Evolutionary conservation across 148 eudicot genomes (phyloP).

Genomic region (Camellia lanceoleosa): DNA sequence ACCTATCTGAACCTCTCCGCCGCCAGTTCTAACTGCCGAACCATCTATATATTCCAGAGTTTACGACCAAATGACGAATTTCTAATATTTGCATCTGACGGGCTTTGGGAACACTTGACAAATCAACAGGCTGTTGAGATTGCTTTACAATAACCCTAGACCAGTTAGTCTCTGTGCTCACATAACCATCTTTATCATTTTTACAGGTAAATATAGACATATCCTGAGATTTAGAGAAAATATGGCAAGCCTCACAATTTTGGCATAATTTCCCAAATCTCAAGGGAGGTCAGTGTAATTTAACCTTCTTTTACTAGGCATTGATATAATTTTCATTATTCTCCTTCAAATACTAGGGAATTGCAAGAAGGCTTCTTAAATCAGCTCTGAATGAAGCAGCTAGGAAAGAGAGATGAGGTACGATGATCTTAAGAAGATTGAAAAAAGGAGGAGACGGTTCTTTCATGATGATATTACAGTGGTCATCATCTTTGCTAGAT

Average conservation of each 20-base stretch:
- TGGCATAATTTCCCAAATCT: too few species aligned
- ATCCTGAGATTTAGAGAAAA: too few species aligned
- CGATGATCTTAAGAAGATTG: constrained; percentile 36
- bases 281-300: too few species aligned
- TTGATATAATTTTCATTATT: background rate
- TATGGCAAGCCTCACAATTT: too few species aligned
- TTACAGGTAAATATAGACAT: background rate
- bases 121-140: constrained; percentile 62
- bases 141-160: constrained; percentile 40
- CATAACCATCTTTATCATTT: background rate
- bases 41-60: constrained; percentile 49
- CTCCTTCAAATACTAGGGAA: constrained; percentile 43
- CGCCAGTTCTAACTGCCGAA: constrained; percentile 57
- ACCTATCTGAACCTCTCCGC: constrained; percentile 46
- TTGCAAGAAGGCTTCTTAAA: constrained; percentile 53
- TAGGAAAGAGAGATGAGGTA: constrained; percentile 34
- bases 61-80: constrained; percentile 52
- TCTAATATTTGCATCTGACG: constrained; percentile 86
- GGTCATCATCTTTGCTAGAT: constrained; percentile 57
- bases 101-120: constrained; percentile 70
- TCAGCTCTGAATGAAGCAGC: constrained; percentile 54
- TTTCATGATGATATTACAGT: constrained; percentile 75
- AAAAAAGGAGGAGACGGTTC: constrained; percentile 44
- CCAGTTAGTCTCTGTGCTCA: constrained; percentile 32
- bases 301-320: background rate